These are phyloP conservation scores for Microcos paniculata DNA, from an alignment of 345 rosid genomes.

Conservation along the genomic window DNA sequence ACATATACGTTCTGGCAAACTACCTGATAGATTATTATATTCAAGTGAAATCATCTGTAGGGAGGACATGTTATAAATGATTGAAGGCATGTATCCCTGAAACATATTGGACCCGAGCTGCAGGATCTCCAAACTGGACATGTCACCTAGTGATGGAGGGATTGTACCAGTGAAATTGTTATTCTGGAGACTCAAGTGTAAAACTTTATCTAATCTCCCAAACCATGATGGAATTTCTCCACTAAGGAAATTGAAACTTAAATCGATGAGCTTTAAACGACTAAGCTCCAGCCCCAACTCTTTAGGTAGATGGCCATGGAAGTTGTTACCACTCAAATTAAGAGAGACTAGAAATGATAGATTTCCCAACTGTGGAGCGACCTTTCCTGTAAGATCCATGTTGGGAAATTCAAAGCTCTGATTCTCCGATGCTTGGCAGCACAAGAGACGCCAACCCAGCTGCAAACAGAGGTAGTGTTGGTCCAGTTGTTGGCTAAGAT, in stretches of 20 bases:
- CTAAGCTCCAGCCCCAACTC: constrained; percentile 19
- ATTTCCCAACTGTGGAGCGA: constrained; percentile 19
- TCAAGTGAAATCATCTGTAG: too few relatives aligned
- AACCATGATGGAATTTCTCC: constrained; percentile 18
- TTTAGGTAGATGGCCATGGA: neutral
- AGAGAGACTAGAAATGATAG: too few relatives aligned
- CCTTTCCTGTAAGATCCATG: neutral
- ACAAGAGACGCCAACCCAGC: neutral
- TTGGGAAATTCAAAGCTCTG: too few relatives aligned
- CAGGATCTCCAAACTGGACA: constrained; percentile 3
- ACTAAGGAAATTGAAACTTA: neutral
- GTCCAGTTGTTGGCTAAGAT: too few relatives aligned
- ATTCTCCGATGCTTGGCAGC: neutral
- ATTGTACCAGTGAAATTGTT: too few relatives aligned
- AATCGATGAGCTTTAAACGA: neutral
- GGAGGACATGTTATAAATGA: too few relatives aligned
- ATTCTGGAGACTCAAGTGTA: too few relatives aligned
- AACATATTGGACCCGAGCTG: neutral
- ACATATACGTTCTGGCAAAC: neutral
- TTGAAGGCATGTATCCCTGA: neutral
- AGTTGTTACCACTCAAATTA: too few relatives aligned
- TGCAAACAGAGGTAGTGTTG: too few relatives aligned
- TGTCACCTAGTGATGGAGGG: too few relatives aligned
- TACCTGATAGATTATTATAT: too few relatives aligned
- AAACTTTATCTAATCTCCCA: neutral